Conservation (phyloP, 2,329 filamentous ascomycete species). For the Verticillium nubilum region DNA sequence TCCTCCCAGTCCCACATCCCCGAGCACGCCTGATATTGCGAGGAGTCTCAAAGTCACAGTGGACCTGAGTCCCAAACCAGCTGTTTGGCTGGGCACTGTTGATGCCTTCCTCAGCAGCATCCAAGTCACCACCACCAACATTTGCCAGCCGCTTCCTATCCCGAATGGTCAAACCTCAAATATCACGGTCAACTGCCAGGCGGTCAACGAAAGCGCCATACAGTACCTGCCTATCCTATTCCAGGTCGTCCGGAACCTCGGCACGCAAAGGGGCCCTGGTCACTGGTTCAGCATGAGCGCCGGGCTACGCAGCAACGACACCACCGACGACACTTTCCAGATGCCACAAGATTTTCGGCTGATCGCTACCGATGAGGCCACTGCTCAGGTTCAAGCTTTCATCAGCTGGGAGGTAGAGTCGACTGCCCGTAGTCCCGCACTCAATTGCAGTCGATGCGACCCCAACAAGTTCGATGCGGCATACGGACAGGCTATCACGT, state of each 20-base stretch:
- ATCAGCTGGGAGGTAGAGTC: constrained; percentile 7
- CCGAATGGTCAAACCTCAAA: constrained; percentile 8
- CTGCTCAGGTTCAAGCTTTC: constrained; percentile 5
- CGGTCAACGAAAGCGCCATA: constrained; percentile 3
- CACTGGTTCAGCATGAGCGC: constrained; percentile 4
- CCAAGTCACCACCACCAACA: constrained; percentile 3
- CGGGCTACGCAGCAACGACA: constrained; percentile 7
- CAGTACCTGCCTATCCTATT: constrained; percentile 9
- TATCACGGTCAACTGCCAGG: constrained; percentile 8
- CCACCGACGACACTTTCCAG: constrained; percentile 8
- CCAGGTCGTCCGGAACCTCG: constrained; percentile 10
- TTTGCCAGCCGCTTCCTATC: constrained; percentile 8
- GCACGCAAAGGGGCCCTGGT: constrained; percentile 4
- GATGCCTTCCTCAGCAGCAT: constrained; percentile 8
- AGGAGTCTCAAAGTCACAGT: constrained; percentile 1
- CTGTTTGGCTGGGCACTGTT: constrained; percentile 8
- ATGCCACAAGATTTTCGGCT: constrained; percentile 7
- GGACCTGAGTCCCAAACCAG: constrained; percentile 7
- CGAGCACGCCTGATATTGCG: neutral
- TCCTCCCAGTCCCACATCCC: neutral
- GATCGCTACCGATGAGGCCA: constrained; percentile 5
- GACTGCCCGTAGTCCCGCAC: neutral
- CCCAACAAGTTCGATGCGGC: constrained; percentile 5
- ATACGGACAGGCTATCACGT: constrained; percentile 8
- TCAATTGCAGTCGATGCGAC: constrained; percentile 9